Conservation (phyloP, 345 rosid genomes). For the Hibiscus tridactylites region DNA sequence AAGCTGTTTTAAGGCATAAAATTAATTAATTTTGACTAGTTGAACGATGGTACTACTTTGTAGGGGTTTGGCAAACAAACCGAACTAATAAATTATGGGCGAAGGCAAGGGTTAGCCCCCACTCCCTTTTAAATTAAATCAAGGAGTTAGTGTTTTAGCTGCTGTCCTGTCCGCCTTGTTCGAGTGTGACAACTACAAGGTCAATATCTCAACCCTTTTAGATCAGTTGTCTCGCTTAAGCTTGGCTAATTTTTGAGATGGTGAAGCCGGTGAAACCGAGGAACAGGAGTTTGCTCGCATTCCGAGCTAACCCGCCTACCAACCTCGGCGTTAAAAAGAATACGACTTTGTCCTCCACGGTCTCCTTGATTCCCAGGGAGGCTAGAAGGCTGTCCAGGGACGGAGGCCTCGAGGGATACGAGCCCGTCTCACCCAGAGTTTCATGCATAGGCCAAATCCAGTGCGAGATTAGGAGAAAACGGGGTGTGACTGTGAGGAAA, state of each 20-base stretch:
- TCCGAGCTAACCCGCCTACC: neutral
- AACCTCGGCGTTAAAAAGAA: neutral
- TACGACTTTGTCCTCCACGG: neutral
- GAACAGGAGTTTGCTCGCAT: neutral
- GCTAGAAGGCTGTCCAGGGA: neutral
- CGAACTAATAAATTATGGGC: too few species aligned
- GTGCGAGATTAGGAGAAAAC: neutral
- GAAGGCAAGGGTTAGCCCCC: too few species aligned
- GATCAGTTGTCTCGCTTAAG: neutral
- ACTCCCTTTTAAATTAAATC: too few species aligned
- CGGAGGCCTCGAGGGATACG: neutral
- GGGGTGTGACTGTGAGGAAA: neutral
- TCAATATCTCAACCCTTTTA: neutral
- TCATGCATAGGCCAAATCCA: neutral
- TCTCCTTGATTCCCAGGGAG: conserved; percentile 5
- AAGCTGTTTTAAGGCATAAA: neutral
- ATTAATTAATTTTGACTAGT: too few species aligned
- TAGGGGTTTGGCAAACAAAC: too few species aligned
- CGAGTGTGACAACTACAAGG: neutral
- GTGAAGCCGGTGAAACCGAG: neutral
- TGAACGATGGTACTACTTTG: too few species aligned
- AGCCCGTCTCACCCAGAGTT: neutral
- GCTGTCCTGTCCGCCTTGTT: neutral
- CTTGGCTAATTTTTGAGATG: neutral
- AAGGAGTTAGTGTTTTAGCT: neutral